Conservation (phyloP, 495 filamentous ascomycete species). For the Opeltia flavorubescens region DNA sequence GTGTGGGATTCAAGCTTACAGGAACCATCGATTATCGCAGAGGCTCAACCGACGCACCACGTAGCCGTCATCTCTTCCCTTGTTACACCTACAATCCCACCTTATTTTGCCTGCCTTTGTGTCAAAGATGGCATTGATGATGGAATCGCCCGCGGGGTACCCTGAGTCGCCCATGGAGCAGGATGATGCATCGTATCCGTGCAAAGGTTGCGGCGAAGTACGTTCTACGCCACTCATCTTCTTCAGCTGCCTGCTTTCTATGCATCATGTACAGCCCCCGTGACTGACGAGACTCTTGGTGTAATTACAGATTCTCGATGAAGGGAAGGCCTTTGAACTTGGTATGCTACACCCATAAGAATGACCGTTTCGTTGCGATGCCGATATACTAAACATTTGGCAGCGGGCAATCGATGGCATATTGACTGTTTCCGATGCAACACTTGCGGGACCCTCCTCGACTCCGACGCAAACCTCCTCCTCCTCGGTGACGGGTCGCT, state of each 20-base stretch:
- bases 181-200: slow-evolving; percentile 78
- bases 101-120: slow-evolving; percentile 5
- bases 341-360: slow-evolving; percentile 44
- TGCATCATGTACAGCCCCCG: slow-evolving; percentile 1
- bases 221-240: slow-evolving; percentile 5
- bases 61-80: not conserved
- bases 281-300: slow-evolving; percentile 8
- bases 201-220: slow-evolving; percentile 97
- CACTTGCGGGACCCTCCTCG: slow-evolving; percentile 85
- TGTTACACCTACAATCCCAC: not conserved
- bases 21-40: not conserved
- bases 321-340: slow-evolving; percentile 96
- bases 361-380: slow-evolving; percentile 5
- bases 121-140: slow-evolving; percentile 14
- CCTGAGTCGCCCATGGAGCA: slow-evolving; percentile 74
- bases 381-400: slow-evolving; percentile 11
- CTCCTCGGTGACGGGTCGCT: slow-evolving; percentile 94
- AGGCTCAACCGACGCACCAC: not conserved
- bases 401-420: slow-evolving; percentile 97
- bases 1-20: not conserved
- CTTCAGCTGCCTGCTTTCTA: slow-evolving; percentile 7
- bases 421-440: slow-evolving; percentile 99
- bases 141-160: slow-evolving; percentile 49
- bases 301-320: slow-evolving; percentile 66
- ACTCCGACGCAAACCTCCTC: slow-evolving; percentile 95